Evolutionary conservation across 441 rosid genomes (phyloP).

Genomic region (Capsella rubella): DNA sequence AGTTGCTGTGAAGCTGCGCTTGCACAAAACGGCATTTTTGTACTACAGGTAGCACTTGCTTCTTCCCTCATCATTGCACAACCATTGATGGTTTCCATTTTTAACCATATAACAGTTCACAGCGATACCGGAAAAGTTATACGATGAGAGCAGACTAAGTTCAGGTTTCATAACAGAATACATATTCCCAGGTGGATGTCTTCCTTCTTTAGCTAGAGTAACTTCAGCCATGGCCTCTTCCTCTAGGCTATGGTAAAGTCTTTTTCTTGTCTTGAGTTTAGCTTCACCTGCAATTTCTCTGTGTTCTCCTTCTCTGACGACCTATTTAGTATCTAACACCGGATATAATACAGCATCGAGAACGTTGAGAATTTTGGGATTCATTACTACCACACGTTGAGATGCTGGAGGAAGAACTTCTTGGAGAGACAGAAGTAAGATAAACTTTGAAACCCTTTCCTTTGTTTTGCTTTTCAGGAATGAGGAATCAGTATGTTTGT

Average conservation of each 20-base stretch:
- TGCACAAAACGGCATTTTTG: conserved; percentile 72
- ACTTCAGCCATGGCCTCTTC: conserved; percentile 72
- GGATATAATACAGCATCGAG: conserved; percentile 59
- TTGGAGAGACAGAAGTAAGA: conserved; percentile 63
- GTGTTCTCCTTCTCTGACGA: not conserved
- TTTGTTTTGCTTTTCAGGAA: not conserved
- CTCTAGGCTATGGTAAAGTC: conserved; percentile 67
- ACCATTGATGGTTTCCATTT: not conserved
- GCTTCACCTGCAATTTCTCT: not conserved
- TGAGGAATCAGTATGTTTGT: not conserved
- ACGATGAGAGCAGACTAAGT: conserved; percentile 61
- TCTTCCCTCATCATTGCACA: not conserved
- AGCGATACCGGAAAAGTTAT: conserved; percentile 78
- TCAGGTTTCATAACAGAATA: conserved; percentile 82
- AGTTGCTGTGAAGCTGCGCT: conserved; percentile 68
- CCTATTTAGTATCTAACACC: not conserved
- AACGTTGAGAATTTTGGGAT: conserved; percentile 85
- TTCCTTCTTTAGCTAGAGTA: conserved; percentile 81
- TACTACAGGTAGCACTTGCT: conserved; percentile 62
- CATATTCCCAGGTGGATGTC: conserved; percentile 83
- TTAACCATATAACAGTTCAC: conserved; percentile 49
- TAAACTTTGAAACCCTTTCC: not conserved
- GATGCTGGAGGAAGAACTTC: conserved; percentile 80
- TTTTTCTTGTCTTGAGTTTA: conserved; percentile 1
- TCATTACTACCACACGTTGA: conserved; percentile 77